Evolutionary conservation across 805 yeast species (phyloP), one percentile per base, ranked within the genome.

Genomic region (Lipomyces yamanashiensis): DNA sequence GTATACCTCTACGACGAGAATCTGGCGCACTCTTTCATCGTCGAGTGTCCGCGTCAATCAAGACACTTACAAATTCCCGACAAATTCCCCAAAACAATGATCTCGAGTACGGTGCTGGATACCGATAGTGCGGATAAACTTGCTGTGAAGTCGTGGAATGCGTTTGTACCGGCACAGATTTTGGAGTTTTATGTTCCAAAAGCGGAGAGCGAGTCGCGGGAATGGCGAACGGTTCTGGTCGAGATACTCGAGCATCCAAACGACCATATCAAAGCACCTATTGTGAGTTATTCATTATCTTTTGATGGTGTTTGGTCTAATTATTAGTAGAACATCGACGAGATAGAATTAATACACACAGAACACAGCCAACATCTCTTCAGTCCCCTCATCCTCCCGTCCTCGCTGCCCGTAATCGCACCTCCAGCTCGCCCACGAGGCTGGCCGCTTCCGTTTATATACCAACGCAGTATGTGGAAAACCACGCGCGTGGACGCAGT

Each of bases 221-320:
- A 61, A 23, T 63, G 67, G 67, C 66, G 58, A 50, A 52, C 55
- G 8, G 41, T 61, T 49, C 45, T 63, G 49, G 49, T 63, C 17
- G 67, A 63, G 23, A 59, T 61, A 4, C 33, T 33, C 19, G 67
- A 63, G 43, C 49, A 56, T 10, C 45, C 15, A 9, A 60, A 58
- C 12, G 53, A 36, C n/a, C 34, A 23, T 5, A 13, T 15, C 19
- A 62, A 59, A 33, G 12, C 55, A 15, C 54, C 54, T 1, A 37
- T 63, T 37, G 63, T 59, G 23, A 15, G 59, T 45, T 4, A n/a
- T 19, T 40, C 2, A 37, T 34, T n/a, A 15, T 23, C 7, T 23
- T 47, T 9, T 53, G 47, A 15, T 41, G 19, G 3, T 8, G 23
- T 52, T 1, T 19, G 5, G 34, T 36, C 33, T 19, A 17, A 21